Base-by-base conservation (phyloP, 2,329 filamentous ascomycete species). In the Coniella vitis region DNA sequence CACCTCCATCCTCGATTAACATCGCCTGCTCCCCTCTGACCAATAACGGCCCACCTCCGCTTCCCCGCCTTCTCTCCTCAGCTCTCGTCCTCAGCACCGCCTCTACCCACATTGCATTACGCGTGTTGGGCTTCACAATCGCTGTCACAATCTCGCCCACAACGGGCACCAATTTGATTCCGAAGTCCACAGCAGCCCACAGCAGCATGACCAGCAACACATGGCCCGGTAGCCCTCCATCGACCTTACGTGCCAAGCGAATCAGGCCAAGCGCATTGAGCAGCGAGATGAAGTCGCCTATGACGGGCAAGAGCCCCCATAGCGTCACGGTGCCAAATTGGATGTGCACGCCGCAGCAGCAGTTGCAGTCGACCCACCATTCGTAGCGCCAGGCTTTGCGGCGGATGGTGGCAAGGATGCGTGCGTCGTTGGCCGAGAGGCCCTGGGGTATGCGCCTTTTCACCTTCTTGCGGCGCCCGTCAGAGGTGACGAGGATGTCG, bases 351-450 rank as follows among this genome's bases (percentile, higher is more conserved):
- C 51, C 51, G 37, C 51, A 53, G 44, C 51, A 53, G 40, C 51
- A 53, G 44, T 53, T 43, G 37, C 51, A 53, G 51, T 53, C 51
- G 19, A 53, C 45, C 47, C 44, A 47, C 51, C 51, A 53, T 40
- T 53, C 51, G 21, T 51, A 53, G 17, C 51, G 47, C 39, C 49
- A 53, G n/a, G 51, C 51, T 29, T 53, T 53, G 25, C 38, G 41
- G 35, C 49, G 51, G 13, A 53, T 31, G n/a, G 48, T 34, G 22
- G 34, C 35, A 31, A 53, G 51, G 8, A 50, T 40, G 17, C 39
- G 48, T 39, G 47, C 47, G 32, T 53, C 51, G 9, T 47, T 36
- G 16, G 43, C 19, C n/a, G 44, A 32, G 19, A 53, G 43, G 20
- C 48, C 48, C 2, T 47, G 47, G 14, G 51, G 51, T 21, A 42